phyloP scores from a whole-genome alignment of 495 filamentous ascomycete genomes.

The Penicillium bialowiezense region DNA sequence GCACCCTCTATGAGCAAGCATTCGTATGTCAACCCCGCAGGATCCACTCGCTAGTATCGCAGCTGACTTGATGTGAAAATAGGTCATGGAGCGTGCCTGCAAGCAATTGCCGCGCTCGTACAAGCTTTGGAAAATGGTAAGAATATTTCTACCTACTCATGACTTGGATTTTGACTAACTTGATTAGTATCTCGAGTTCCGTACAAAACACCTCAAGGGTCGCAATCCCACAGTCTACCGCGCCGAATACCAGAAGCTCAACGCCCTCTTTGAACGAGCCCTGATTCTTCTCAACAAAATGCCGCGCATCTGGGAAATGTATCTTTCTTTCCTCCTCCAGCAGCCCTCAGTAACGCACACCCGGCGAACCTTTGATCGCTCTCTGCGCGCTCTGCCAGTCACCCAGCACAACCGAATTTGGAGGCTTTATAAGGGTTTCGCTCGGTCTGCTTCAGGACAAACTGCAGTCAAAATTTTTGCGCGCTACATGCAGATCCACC shows the following conservation, averaged over 20 bases:
- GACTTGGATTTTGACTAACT: slow-evolving; percentile 7
- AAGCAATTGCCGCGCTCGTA: slow-evolving; percentile 87
- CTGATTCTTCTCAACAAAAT: slow-evolving; percentile 97
- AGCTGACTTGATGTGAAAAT: slow-evolving; percentile 5
- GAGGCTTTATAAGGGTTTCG: slow-evolving; percentile 88
- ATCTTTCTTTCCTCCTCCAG: slow-evolving; percentile 82
- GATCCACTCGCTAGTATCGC: neutral
- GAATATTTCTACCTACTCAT: slow-evolving; percentile 1
- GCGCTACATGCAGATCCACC: slow-evolving; percentile 96
- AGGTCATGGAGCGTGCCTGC: slow-evolving; percentile 84
- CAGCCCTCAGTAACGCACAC: slow-evolving; percentile 93
- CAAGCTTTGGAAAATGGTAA: slow-evolving; percentile 97
- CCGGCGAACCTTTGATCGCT: slow-evolving; percentile 88
- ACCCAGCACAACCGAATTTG: slow-evolving; percentile 98
- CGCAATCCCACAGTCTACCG: slow-evolving; percentile 81
- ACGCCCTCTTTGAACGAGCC: slow-evolving; percentile 90
- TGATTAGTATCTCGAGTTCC: slow-evolving; percentile 77
- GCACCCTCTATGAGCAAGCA: slow-evolving; percentile 82
- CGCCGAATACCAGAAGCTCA: slow-evolving; percentile 87
- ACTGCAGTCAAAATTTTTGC: slow-evolving; percentile 93
- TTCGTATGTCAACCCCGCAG: slow-evolving; percentile 56
- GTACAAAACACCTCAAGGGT: slow-evolving; percentile 76
- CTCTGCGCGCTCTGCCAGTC: slow-evolving; percentile 88
- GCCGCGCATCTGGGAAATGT: slow-evolving; percentile 98
- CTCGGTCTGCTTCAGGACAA: slow-evolving; percentile 85